phyloP scores from a whole-genome alignment of 306 rosid genomes.

The Cucumis cinereus region DNA sequence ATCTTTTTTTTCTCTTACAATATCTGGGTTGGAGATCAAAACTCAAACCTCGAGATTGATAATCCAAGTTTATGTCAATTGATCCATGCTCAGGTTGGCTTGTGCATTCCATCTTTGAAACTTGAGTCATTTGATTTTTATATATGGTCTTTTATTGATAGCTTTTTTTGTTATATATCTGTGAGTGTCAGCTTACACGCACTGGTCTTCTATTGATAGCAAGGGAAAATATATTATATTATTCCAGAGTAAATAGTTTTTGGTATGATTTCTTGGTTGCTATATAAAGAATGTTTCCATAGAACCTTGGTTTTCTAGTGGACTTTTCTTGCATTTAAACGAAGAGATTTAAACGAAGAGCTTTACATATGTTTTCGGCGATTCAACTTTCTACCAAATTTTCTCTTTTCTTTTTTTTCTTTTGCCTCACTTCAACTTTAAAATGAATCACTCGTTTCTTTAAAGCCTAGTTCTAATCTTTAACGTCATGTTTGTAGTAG shows the following conservation, averaged over 20 bases:
- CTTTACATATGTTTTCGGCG: background rate
- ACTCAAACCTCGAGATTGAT: too few species aligned
- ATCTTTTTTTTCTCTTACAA: too few species aligned
- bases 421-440: background rate
- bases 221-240: background rate
- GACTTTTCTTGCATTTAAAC: background rate
- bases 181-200: too few species aligned
- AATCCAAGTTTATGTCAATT: too few species aligned
- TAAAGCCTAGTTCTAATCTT: background rate
- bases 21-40: too few species aligned
- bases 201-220: background rate
- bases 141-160: background rate
- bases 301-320: background rate
- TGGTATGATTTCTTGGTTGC: background rate
- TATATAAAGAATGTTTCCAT: background rate
- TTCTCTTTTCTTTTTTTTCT: background rate
- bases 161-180: too few species aligned
- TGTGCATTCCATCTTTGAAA: background rate
- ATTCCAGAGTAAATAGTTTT: background rate
- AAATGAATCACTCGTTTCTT: background rate
- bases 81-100: too few species aligned
- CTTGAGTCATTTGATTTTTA: background rate
- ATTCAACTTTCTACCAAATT: background rate
- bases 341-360: background rate
- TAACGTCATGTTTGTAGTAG: background rate